These are phyloP conservation scores for Xanthoconium purpureum DNA, from an alignment of 768 basidiomycete genomes.

Conservation along the genomic window DNA sequence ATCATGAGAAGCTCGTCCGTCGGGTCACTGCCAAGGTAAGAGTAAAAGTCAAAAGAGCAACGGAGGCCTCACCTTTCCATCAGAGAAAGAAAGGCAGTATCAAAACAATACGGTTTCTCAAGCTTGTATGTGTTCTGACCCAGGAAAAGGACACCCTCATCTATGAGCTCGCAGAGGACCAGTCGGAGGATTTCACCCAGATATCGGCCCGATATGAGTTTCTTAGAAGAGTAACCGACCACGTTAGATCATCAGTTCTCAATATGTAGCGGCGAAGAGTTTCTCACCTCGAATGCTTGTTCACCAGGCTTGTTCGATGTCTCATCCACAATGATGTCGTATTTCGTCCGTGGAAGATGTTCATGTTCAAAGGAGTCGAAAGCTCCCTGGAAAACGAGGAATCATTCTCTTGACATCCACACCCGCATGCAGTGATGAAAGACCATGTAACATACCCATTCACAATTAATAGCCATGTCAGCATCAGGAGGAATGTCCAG, in stretches of 20 bases:
- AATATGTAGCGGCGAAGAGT: background rate
- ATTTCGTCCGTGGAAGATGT: conserved; percentile 92
- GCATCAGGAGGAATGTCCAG: conserved; percentile 63
- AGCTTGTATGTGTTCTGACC: conserved; percentile 99
- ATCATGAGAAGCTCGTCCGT: conserved; percentile 97
- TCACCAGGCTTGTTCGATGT: conserved; percentile 95
- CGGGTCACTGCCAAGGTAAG: conserved; percentile 60
- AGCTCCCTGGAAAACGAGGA: conserved; percentile 60
- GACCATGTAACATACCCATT: conserved; percentile 63
- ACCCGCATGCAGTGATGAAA: background rate
- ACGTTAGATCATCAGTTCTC: background rate
- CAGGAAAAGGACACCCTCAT: conserved; percentile 94
- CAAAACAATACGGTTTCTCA: conserved; percentile 87
- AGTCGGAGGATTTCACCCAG: conserved; percentile 96
- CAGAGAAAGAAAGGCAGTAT: conserved; percentile 94
- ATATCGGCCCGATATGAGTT: conserved; percentile 94
- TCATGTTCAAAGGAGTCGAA: conserved; percentile 97
- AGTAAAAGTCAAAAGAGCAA: background rate
- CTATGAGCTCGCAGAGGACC: conserved; percentile 92
- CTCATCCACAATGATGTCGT: conserved; percentile 89
- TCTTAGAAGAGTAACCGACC: conserved; percentile 40
- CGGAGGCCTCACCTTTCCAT: conserved; percentile 79
- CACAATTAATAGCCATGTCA: conserved; percentile 95
- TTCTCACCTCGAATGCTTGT: conserved; percentile 81
- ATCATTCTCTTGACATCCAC: background rate